These are phyloP conservation scores for Oryza longistaminata DNA, from an alignment of 176 grass and related monocot genomes.

Conservation along the genomic window DNA sequence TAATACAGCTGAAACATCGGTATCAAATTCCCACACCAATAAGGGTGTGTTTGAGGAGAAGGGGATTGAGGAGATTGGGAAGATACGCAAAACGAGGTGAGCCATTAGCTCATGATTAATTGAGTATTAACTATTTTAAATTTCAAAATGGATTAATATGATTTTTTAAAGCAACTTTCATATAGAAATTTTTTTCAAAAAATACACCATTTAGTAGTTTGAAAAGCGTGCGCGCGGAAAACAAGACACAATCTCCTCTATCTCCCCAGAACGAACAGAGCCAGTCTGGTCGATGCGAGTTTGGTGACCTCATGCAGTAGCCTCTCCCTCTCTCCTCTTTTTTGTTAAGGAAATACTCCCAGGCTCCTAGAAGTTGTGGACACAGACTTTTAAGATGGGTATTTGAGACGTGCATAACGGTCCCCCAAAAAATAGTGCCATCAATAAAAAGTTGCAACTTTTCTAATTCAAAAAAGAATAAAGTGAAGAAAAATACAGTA, in stretches of 20 bases:
- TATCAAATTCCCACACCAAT: conserved; percentile 28
- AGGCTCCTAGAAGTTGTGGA: background rate
- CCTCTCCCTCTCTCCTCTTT: background rate
- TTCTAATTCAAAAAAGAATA: background rate
- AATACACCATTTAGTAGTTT: no score
- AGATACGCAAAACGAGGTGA: no score
- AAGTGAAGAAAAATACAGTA: background rate
- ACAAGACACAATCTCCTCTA: no score
- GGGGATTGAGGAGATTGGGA: no score
- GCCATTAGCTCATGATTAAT: no score
- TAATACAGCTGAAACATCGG: conserved; percentile 39
- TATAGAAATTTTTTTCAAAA: no score
- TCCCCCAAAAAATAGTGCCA: background rate
- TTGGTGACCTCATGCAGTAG: background rate
- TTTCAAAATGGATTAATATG: no score
- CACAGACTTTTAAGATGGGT: background rate
- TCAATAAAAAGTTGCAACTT: background rate
- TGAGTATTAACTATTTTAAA: no score
- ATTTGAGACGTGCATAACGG: background rate
- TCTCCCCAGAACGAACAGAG: no score
- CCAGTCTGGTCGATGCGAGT: conserved; percentile 22
- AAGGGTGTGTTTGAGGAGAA: no score
- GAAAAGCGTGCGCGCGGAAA: no score
- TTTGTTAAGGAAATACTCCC: background rate
- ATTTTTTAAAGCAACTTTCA: no score